These are phyloP conservation scores for cucumber (Cucumis sativus) DNA, from an alignment of 306 rosid genomes.

Conservation along the genomic window Cucumber_9930_V3 NC_026656.2:7102501-7103000, in stretches of 20 bases:
- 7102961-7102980: constrained; percentile 34
- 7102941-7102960: constrained; percentile 13
- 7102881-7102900: constrained; percentile 77
- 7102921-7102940: constrained; percentile 13
- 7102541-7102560: constrained; percentile 35
- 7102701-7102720: constrained; percentile 70
- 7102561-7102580: constrained; percentile 51
- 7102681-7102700: constrained; percentile 64
- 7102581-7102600: constrained; percentile 51
- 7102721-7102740: constrained; percentile 28
- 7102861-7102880: constrained; percentile 32
- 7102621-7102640: constrained; percentile 64
- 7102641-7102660: constrained; percentile 69
- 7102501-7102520: constrained; percentile 39
- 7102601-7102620: constrained; percentile 55
- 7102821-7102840: constrained; percentile 37
- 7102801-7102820: constrained; percentile 69
- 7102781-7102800: constrained; percentile 66
- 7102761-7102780: constrained; percentile 78
- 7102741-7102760: constrained; percentile 56
- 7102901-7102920: constrained; percentile 16
- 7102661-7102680: constrained; percentile 57
- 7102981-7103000: constrained; percentile 43
- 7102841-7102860: constrained; percentile 48
- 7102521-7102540: constrained; percentile 40